These are phyloP conservation scores for Arthrocladium fulminans DNA, from an alignment of 2,329 filamentous ascomycete species.

Conservation along the genomic window DNA sequence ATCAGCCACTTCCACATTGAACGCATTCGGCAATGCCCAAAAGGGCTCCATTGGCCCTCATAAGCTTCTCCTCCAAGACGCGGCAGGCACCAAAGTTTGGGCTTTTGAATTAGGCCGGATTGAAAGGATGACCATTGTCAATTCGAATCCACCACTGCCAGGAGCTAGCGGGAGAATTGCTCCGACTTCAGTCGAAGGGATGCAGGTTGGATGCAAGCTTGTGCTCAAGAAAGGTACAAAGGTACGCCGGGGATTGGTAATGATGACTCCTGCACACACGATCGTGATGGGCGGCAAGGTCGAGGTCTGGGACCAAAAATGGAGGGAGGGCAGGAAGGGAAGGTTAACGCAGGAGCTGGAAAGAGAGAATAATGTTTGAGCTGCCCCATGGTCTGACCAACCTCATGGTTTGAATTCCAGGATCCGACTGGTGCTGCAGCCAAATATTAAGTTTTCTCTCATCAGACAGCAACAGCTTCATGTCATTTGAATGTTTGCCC, in stretches of 20 bases:
- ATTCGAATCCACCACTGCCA: not conserved
- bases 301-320: slow-evolving; percentile 67
- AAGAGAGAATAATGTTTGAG: not conserved
- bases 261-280: slow-evolving; percentile 62
- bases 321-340: slow-evolving; percentile 63
- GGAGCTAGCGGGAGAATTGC: not conserved
- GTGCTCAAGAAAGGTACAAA: slow-evolving; percentile 56
- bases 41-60: slow-evolving; percentile 53
- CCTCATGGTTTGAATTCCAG: too few species aligned
- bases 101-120: slow-evolving; percentile 64
- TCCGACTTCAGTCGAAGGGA: slow-evolving; percentile 32
- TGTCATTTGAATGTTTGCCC: too few species aligned
- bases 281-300: slow-evolving; percentile 81
- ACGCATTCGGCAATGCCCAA: slow-evolving; percentile 11
- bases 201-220: slow-evolving; percentile 74
- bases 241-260: slow-evolving; percentile 65
- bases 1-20: slow-evolving; percentile 11
- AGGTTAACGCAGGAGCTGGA: slow-evolving; percentile 54
- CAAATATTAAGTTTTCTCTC: too few species aligned
- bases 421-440: too few species aligned
- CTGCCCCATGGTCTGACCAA: too few species aligned
- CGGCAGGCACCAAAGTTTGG: slow-evolving; percentile 57
- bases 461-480: too few species aligned
- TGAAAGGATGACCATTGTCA: slow-evolving; percentile 51
- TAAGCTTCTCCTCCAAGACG: slow-evolving; percentile 75